Percentiles rank a stretch among this genome's conserved stretches.
phyloP scores from a whole-genome alignment of 148 eudicot species.

The Vaccinium corymbosum region DNA sequence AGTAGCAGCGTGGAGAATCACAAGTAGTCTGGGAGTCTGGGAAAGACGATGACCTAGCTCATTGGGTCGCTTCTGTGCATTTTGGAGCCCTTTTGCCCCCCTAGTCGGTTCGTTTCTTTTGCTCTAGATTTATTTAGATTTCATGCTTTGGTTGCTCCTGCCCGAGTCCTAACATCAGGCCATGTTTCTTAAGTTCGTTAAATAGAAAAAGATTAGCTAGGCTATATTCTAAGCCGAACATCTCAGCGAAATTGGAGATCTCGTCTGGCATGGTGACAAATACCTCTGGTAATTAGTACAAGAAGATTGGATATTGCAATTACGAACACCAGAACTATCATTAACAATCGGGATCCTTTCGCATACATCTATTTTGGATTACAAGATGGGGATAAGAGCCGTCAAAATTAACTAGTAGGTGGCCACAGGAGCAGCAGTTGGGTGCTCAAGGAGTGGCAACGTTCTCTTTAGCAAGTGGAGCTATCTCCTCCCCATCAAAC shows the following conservation, averaged over 20 bases:
- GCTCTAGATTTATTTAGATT: not conserved
- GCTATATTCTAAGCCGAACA: not conserved
- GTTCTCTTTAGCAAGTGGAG: slow-evolving; percentile 78
- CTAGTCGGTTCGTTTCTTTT: not conserved
- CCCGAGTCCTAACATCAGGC: not conserved
- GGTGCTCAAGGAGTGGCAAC: slow-evolving; percentile 52
- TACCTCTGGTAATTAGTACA: not conserved
- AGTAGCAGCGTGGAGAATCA: not conserved
- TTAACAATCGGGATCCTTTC: not conserved
- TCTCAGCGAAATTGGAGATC: not conserved
- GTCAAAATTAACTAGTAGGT: not conserved
- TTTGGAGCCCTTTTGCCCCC: not conserved
- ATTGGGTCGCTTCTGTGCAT: not conserved
- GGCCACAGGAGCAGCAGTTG: not conserved
- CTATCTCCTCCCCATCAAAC: slow-evolving; percentile 71
- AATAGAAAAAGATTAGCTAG: not conserved
- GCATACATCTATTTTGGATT: not conserved
- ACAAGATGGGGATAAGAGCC: not conserved
- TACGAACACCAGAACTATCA: not conserved
- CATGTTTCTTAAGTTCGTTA: not conserved
- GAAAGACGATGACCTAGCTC: no score
- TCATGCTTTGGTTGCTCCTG: not conserved
- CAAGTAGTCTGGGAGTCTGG: no score
- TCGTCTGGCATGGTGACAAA: not conserved
- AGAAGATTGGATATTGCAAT: not conserved